Conservation (phyloP, 306 rosid genomes). For the Acacia melanoxylon region DNA sequence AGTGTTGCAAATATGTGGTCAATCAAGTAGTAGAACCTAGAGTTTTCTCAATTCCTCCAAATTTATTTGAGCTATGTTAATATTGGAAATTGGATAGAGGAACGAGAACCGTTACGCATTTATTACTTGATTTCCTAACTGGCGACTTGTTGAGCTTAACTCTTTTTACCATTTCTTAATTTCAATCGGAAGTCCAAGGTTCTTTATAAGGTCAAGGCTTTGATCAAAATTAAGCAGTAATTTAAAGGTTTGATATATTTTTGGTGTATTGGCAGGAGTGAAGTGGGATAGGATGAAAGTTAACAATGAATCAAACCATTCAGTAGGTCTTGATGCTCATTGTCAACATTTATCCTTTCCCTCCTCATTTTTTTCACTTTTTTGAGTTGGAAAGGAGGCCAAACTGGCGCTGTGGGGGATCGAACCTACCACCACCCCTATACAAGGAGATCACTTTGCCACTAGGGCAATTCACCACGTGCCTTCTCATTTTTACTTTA, state of each 20-base stretch:
- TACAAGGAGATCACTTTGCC: too few species aligned
- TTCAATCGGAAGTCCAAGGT: neutral
- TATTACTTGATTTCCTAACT: neutral
- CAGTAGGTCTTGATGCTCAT: neutral
- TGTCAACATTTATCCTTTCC: neutral
- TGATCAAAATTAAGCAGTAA: neutral
- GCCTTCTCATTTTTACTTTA: neutral
- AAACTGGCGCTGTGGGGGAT: too few species aligned
- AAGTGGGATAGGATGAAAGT: neutral
- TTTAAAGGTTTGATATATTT: neutral
- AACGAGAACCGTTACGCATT: neutral
- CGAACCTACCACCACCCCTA: too few species aligned
- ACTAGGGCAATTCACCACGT: too few species aligned
- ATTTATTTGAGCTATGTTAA: neutral
- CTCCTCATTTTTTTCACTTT: neutral
- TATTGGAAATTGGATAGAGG: neutral
- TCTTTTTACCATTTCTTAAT: neutral
- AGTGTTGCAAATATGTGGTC: neutral
- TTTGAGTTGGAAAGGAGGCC: too few species aligned
- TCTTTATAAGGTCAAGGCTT: conserved; percentile 3
- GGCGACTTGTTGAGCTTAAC: neutral
- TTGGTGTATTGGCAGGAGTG: conserved; percentile 6
- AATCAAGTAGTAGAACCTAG: neutral
- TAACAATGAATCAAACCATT: neutral
- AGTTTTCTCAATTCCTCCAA: neutral